Conservation (phyloP, 2,329 filamentous ascomycete species). For the Fusarium praegraminearum region DNA sequence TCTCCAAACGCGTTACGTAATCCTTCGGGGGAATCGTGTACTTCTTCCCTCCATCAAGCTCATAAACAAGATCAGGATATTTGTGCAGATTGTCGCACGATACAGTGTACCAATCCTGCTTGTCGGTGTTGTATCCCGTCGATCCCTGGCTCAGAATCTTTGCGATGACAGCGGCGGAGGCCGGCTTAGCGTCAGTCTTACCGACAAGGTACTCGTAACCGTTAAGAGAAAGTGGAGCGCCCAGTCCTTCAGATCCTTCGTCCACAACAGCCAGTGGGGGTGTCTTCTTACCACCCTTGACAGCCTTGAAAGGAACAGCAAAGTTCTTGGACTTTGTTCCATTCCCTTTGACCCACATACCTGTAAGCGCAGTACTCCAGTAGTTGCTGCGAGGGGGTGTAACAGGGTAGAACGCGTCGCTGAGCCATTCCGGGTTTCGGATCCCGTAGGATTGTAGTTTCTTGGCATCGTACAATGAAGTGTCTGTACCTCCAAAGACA, state of each 20-base stretch:
- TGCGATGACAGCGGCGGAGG: neutral
- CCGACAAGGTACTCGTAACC: slow-evolving; percentile 14
- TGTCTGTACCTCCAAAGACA: slow-evolving; percentile 11
- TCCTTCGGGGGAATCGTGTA: neutral
- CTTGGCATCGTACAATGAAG: neutral
- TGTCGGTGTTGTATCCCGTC: neutral
- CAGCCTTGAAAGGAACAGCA: slow-evolving; percentile 12
- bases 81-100: neutral
- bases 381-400: slow-evolving; percentile 21
- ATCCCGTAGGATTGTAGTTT: neutral
- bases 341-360: slow-evolving; percentile 11
- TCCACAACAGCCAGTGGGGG: slow-evolving; percentile 20
- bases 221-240: slow-evolving; percentile 19
- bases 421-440: slow-evolving; percentile 21
- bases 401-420: slow-evolving; percentile 16
- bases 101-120: slow-evolving; percentile 10
- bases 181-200: neutral
- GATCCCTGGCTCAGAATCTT: neutral
- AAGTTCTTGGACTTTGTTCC: slow-evolving; percentile 11
- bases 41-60: neutral
- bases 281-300: slow-evolving; percentile 1
- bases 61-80: slow-evolving; percentile 4
- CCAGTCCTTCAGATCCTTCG: slow-evolving; percentile 25
- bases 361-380: slow-evolving; percentile 11
- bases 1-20: slow-evolving; percentile 1